Evolutionary conservation across 2,329 filamentous ascomycete genomes (phyloP).

Genomic region (Macroventuria anomochaeta): DNA sequence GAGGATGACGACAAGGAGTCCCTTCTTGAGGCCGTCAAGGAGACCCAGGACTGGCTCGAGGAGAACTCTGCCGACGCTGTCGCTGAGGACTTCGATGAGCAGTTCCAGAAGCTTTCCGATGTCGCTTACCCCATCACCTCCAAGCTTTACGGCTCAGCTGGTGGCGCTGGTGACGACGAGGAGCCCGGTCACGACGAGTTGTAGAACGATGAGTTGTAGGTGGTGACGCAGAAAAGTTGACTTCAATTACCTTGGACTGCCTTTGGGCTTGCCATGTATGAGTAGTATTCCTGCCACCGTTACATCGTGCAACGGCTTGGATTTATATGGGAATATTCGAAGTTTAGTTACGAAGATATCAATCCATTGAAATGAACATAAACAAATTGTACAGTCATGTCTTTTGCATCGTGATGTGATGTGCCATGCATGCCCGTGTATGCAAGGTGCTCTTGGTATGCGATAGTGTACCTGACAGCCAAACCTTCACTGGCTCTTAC

Average conservation of each 20-base stretch:
- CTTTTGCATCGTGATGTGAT: neutral
- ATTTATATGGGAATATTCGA: conserved; percentile 24
- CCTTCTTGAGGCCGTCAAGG: conserved; percentile 94
- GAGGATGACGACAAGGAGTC: conserved; percentile 98
- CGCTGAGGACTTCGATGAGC: conserved; percentile 97
- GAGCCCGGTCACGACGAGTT: conserved; percentile 58
- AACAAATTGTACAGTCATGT: conserved; percentile 3
- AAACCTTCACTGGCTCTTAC: neutral
- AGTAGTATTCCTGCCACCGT: conserved; percentile 30
- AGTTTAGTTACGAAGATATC: conserved; percentile 28
- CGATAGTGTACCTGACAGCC: neutral
- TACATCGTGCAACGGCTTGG: conserved; percentile 28
- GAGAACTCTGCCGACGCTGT: conserved; percentile 86
- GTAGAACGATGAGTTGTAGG: conserved; percentile 58
- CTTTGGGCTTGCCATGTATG: conserved; percentile 32
- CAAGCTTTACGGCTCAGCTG: conserved; percentile 80
- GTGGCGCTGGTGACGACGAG: conserved; percentile 71
- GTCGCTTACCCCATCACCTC: conserved; percentile 98
- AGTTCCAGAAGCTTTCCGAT: conserved; percentile 98
- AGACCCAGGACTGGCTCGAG: conserved; percentile 94
- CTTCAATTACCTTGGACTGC: conserved; percentile 23
- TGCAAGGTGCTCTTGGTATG: conserved; percentile 13
- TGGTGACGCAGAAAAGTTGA: conserved; percentile 23
- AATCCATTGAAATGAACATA: conserved; percentile 26
- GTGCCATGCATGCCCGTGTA: conserved; percentile 7